These are phyloP conservation scores for Cladophialophora yegresii DNA, from an alignment of 2,329 filamentous ascomycete species.

Conservation along the genomic window DNA sequence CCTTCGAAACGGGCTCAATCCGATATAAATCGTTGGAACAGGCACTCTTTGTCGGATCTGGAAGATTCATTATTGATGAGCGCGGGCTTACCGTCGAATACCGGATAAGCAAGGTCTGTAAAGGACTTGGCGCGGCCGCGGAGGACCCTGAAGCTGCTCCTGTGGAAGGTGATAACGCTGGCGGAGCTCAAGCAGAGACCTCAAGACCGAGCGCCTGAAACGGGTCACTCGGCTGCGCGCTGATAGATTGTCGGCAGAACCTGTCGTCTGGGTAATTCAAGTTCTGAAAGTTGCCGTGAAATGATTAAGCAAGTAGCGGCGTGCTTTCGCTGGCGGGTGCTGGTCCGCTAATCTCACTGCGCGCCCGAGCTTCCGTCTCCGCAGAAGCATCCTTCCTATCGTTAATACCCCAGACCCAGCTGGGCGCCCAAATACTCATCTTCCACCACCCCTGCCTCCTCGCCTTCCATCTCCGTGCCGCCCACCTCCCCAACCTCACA, in stretches of 20 bases:
- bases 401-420: neutral
- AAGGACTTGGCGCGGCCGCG: conserved; percentile 9
- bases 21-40: conserved; percentile 48
- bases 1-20: conserved; percentile 48
- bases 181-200: neutral
- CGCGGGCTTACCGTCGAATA: conserved; percentile 43
- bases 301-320: conserved; percentile 22
- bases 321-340: conserved; percentile 17
- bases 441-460: conserved; percentile 31
- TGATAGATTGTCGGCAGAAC: neutral
- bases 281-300: neutral
- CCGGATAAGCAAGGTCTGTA: conserved; percentile 42
- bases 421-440: conserved; percentile 29
- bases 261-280: neutral
- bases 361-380: neutral
- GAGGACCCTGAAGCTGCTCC: neutral
- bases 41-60: conserved; percentile 46
- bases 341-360: neutral
- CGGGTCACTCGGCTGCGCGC: neutral
- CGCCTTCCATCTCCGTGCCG: conserved; percentile 24
- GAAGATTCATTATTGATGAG: conserved; percentile 42
- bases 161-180: neutral
- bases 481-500: conserved; percentile 61
- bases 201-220: neutral
- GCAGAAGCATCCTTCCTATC: conserved; percentile 12